Percentiles rank a stretch among this genome's conserved stretches.
These are phyloP conservation scores for Nicotiana paniculata DNA, from an alignment of 257 asterid genomes.

Conservation along the genomic window DNA sequence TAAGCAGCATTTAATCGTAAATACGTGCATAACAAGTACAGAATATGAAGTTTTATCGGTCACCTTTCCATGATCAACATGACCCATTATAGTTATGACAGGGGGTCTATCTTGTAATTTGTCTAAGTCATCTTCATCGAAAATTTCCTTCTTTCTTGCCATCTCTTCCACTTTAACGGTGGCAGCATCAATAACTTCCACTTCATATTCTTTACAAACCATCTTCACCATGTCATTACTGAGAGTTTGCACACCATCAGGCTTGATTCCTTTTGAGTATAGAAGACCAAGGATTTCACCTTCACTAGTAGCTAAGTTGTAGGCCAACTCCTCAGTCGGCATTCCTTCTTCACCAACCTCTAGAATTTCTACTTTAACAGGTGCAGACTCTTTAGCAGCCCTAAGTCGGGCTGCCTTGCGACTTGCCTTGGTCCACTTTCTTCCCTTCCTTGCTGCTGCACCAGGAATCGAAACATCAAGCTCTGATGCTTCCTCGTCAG, in stretches of 20 bases:
- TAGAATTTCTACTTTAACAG: conserved; percentile 80
- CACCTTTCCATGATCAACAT: conserved; percentile 99
- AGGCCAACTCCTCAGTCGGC: conserved; percentile 82
- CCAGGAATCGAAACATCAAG: conserved; percentile 73
- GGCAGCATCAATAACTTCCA: conserved; percentile 85
- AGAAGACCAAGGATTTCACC: conserved; percentile 84
- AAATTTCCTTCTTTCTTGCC: conserved; percentile 86
- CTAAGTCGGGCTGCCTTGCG: conserved; percentile 90
- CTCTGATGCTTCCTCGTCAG: conserved; percentile 67
- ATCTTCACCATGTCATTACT: conserved; percentile 96
- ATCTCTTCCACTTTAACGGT: conserved; percentile 66
- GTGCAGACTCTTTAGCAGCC: conserved; percentile 94
- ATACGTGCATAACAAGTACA: conserved; percentile 5
- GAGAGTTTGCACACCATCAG: conserved; percentile 90
- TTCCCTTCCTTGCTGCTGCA: conserved; percentile 62
- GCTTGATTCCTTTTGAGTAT: conserved; percentile 82
- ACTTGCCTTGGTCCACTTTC: conserved; percentile 98
- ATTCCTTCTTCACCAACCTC: conserved; percentile 94
- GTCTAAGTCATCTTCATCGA: conserved; percentile 86
- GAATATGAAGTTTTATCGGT: conserved; percentile 5
- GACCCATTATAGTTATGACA: conserved; percentile 96
- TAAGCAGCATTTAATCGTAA: not conserved
- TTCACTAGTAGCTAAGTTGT: conserved; percentile 79
- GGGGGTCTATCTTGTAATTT: conserved; percentile 87
- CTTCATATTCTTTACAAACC: conserved; percentile 82